These are phyloP conservation scores for Dactylellina sp. DNA, from an alignment of 2,329 filamentous ascomycete genomes.

Conservation along the genomic window DNA sequence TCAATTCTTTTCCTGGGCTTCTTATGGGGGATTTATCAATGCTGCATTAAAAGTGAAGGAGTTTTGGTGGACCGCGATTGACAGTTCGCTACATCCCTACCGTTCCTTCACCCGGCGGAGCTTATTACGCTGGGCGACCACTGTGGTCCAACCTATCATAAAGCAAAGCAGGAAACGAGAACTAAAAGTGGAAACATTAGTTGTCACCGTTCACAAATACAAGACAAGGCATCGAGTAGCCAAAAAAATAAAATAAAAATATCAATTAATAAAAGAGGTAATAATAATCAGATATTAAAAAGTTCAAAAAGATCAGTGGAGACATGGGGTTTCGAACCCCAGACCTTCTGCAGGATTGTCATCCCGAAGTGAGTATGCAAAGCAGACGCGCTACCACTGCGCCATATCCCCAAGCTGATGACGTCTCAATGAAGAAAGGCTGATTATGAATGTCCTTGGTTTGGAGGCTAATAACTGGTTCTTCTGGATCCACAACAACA, in stretches of 20 bases:
- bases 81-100: constrained; percentile 15
- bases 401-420: constrained; percentile 47
- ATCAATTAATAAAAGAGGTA: no score
- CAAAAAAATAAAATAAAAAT: background rate
- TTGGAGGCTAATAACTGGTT: background rate
- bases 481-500: background rate
- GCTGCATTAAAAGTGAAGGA: no score
- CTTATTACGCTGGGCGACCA: constrained; percentile 1
- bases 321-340: constrained; percentile 54
- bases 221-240: no score
- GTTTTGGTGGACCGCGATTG: constrained; percentile 1
- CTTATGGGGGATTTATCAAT: no score
- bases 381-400: constrained; percentile 56
- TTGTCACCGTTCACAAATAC: no score
- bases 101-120: constrained; percentile 12
- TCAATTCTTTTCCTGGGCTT: no score
- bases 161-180: no score
- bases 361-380: constrained; percentile 21
- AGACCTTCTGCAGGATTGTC: constrained; percentile 44
- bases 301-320: constrained; percentile 39
- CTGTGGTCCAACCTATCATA: no score
- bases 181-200: no score
- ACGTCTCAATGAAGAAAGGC: background rate
- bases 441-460: background rate
- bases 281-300: background rate